Evolutionary conservation across 371 early-diverging fungal genomes (phyloP).

Genomic region (Rhizopus delemar): DNA sequence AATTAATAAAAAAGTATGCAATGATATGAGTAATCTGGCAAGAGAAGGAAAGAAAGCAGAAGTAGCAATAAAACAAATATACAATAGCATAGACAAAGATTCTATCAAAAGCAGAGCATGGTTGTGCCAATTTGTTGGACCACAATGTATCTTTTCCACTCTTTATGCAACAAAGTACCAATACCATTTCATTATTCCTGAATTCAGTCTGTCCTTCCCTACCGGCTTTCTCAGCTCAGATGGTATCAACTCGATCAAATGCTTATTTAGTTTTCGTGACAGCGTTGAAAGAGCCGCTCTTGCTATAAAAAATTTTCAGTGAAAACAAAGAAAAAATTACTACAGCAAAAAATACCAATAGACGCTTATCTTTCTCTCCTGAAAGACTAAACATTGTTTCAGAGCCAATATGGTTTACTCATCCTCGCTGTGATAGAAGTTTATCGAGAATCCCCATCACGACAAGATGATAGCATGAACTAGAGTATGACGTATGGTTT

Average conservation of each 20-base stretch:
- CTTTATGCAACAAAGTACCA: constrained; percentile 10
- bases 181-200: constrained; percentile 6
- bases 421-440: constrained; percentile 8
- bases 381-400: constrained; percentile 11
- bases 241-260: constrained; percentile 10
- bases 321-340: neutral
- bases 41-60: no score
- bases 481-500: no score
- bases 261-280: neutral
- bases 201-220: constrained; percentile 1
- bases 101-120: no score
- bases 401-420: constrained; percentile 15
- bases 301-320: neutral
- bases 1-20: no score
- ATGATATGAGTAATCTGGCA: no score
- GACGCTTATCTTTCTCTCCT: constrained; percentile 3
- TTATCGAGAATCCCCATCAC: constrained; percentile 8
- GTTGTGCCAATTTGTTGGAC: no score
- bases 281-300: neutral
- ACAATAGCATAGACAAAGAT: no score
- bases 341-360: constrained; percentile 1
- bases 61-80: no score
- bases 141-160: constrained; percentile 4
- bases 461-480: no score
- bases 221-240: constrained; percentile 3